These are phyloP conservation scores for Monilinia vaccinii-corymbosi DNA, from an alignment of 2,329 filamentous ascomycete species.

Conservation along the genomic window DNA sequence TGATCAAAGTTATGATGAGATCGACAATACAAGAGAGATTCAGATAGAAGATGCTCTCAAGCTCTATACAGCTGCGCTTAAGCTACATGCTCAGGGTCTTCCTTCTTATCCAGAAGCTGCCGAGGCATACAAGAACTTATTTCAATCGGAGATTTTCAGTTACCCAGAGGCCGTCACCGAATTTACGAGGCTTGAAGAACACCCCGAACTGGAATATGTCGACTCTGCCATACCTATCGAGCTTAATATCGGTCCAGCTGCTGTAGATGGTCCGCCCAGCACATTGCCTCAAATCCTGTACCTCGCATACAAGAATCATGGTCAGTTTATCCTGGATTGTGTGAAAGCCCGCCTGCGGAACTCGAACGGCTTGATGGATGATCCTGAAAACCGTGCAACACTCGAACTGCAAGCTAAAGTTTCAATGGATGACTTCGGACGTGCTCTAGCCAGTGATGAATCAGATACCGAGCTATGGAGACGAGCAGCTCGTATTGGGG, in stretches of 20 bases:
- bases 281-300: constrained; percentile 85
- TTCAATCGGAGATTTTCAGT: constrained; percentile 87
- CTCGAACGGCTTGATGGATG: constrained; percentile 23
- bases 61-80: constrained; percentile 83
- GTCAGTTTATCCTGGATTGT: constrained; percentile 78
- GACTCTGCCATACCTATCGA: constrained; percentile 41
- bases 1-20: constrained; percentile 79
- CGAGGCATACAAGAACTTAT: constrained; percentile 74
- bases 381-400: constrained; percentile 32
- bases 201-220: constrained; percentile 40
- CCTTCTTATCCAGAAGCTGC: constrained; percentile 65
- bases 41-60: constrained; percentile 96
- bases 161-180: constrained; percentile 83
- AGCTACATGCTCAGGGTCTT: constrained; percentile 81
- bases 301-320: constrained; percentile 90
- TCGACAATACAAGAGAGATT: constrained; percentile 92
- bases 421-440: constrained; percentile 47
- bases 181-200: constrained; percentile 60
- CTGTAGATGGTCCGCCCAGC: constrained; percentile 66
- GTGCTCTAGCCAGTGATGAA: constrained; percentile 54
- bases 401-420: constrained; percentile 28
- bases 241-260: constrained; percentile 48
- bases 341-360: constrained; percentile 45
- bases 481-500: constrained; percentile 47
- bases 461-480: constrained; percentile 61